phyloP scores from a whole-genome alignment of 352 stramenopile species.

The Phytophthora multivora region DNA sequence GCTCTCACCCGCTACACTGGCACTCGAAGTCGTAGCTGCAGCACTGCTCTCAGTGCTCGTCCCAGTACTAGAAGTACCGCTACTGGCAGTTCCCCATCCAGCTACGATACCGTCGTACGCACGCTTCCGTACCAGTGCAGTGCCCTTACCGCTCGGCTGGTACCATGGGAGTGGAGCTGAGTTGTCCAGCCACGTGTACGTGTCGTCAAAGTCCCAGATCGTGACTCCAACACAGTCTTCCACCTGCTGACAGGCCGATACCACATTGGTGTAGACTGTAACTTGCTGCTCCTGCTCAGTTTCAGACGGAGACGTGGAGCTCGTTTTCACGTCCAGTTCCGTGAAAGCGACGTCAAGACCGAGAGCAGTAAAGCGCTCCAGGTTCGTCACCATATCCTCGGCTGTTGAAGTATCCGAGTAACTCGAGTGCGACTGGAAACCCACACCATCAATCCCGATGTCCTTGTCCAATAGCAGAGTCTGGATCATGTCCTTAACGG shows the following conservation, averaged over 20 bases:
- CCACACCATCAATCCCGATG: conserved; percentile 33
- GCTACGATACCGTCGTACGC: conserved; percentile 29
- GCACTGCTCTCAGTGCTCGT: conserved; percentile 1
- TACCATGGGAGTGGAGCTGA: conserved; percentile 25
- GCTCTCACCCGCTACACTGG: conserved; percentile 14
- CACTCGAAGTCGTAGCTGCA: not conserved
- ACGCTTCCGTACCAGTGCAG: conserved; percentile 27
- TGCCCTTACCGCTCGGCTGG: conserved; percentile 25
- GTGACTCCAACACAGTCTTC: conserved; percentile 26
- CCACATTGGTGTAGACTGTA: conserved; percentile 17
- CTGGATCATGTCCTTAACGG: conserved; percentile 30
- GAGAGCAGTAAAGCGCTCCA: conserved; percentile 32
- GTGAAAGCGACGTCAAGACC: conserved; percentile 33
- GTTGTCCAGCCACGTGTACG: conserved; percentile 27
- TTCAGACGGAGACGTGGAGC: conserved; percentile 15
- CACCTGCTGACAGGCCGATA: conserved; percentile 32
- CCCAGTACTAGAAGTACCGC: not conserved
- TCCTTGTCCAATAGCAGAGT: conserved; percentile 17
- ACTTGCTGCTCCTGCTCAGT: conserved; percentile 20
- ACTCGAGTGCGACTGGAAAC: conserved; percentile 34
- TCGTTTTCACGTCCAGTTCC: conserved; percentile 30
- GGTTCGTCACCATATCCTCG: conserved; percentile 22
- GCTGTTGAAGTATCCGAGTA: conserved; percentile 20
- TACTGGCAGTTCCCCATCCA: conserved; percentile 21
- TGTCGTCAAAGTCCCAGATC: conserved; percentile 33